These are phyloP conservation scores for Globisporangium yorkense DNA, from an alignment of 352 stramenopile genomes.

Conservation along the genomic window DNA sequence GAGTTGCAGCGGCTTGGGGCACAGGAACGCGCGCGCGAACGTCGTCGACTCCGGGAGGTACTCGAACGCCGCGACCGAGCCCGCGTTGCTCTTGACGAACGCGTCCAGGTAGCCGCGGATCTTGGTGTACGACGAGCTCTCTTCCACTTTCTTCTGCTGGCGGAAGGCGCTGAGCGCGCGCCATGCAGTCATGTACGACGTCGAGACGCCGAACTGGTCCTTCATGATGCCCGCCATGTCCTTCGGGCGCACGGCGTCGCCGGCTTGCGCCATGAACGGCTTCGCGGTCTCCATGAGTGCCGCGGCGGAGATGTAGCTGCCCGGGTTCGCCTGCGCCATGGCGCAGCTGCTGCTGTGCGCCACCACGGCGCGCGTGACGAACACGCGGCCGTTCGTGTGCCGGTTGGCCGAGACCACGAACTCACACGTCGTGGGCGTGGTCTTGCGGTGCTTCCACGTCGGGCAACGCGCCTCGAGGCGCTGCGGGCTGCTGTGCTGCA, in stretches of 20 bases:
- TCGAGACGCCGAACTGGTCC: conserved; percentile 71
- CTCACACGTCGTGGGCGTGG: conserved; percentile 37
- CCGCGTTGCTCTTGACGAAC: conserved; percentile 50
- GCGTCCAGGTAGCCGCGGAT: conserved; percentile 55
- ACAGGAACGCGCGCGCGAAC: conserved; percentile 65
- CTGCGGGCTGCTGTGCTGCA: conserved; percentile 81
- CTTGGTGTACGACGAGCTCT: conserved; percentile 65
- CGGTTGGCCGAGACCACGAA: conserved; percentile 75
- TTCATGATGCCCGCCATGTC: conserved; percentile 82
- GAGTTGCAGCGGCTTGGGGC: conserved; percentile 47
- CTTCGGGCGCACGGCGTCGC: conserved; percentile 54
- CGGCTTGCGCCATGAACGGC: conserved; percentile 57
- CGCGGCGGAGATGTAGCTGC: conserved; percentile 49
- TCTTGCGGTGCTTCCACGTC: conserved; percentile 69
- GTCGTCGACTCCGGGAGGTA: conserved; percentile 32
- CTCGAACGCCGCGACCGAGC: conserved; percentile 61
- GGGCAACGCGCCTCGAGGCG: conserved; percentile 70
- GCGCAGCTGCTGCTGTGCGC: conserved; percentile 40
- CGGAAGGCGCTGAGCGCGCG: conserved; percentile 61
- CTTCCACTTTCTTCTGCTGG: conserved; percentile 61
- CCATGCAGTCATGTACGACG: conserved; percentile 80
- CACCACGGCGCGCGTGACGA: conserved; percentile 56
- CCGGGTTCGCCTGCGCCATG: conserved; percentile 35
- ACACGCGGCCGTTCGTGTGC: conserved; percentile 70
- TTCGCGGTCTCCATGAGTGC: conserved; percentile 70